Evolutionary conservation across 2,329 filamentous ascomycete species (phyloP), one percentile per base, ranked within the genome.

Genomic region (Cercospora canescens): DNA sequence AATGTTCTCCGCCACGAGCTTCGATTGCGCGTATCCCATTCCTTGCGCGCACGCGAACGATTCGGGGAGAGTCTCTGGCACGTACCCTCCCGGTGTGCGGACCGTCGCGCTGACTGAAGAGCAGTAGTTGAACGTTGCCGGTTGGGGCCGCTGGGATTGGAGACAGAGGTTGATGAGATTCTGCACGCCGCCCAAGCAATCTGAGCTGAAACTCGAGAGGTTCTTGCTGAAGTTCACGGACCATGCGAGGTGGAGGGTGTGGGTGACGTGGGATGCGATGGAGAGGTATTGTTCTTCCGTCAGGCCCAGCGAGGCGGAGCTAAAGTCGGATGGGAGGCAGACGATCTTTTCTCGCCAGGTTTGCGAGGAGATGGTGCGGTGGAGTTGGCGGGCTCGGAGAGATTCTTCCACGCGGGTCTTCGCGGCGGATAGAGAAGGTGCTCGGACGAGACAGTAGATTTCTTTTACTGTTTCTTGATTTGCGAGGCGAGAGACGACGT

Each of bases 371-470:
- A 77, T 65, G 7, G 64, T 65, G 34, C 80, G 72, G 56, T 77
- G 76, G 4, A 82, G 69, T 24, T 75, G 74, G 4, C 81, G 75
- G 9, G 76, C 63, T 3, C 64, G 69, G 16, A 79, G 73, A 24
- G 75, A 80, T 62, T 71, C 73, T 14, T 74, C 61, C 3, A 81
- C 73, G 16, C 81, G 75, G 8, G 77, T 71, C 2, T 72, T 66
- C 0, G 77, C 70, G 7, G 72, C 70, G 0, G 76, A 65, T 0
- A 75, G 68, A 12, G 73, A 74, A 0, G 75, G 69, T 0, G 83
- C 83, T 24, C 85, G 80, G 5, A 86, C 82, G 85, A 87, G 79
- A 63, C 82, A 84, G 76, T 84, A 86, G 1, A 88, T 76, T 3
- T 76, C 76, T 7, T 68, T 64, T 5, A 79, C 73, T 21, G 69